A percentile compares a stretch with the other conserved stretches of the same genome.
Evolutionary conservation across 768 basidiomycete species (phyloP).

Genomic region (Auricularia sp.): DNA sequence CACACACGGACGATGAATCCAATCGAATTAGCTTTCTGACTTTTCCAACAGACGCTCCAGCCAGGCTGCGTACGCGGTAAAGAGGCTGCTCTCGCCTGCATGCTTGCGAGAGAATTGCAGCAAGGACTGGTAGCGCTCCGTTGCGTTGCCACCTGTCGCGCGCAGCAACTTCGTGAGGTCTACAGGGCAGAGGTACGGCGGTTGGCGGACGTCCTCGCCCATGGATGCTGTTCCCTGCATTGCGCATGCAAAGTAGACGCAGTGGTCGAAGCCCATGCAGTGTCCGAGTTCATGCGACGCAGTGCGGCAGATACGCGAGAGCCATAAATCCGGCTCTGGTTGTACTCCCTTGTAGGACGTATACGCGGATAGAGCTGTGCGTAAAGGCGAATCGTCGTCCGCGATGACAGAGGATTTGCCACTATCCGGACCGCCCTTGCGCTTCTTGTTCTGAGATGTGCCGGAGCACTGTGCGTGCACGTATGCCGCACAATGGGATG

Average conservation of each 20-base stretch:
- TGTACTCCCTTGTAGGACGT: not conserved
- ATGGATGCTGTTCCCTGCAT: not conserved
- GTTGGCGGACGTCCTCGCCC: not conserved
- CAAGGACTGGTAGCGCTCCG: not conserved
- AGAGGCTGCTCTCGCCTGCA: not conserved
- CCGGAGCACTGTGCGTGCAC: not conserved
- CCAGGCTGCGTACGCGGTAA: not conserved
- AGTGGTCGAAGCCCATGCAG: not conserved
- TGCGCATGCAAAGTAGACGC: not conserved
- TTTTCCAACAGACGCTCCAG: not conserved
- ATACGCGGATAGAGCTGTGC: not conserved
- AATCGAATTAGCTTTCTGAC: too few relatives aligned
- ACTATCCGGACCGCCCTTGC: not conserved
- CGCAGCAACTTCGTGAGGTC: not conserved
- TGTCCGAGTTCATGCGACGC: not conserved
- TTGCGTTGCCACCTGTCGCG: not conserved
- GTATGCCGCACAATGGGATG: not conserved
- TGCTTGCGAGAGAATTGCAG: not conserved
- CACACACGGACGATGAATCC: too few relatives aligned
- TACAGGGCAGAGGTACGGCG: not conserved
- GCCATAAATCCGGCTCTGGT: not conserved
- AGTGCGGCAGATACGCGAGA: not conserved
- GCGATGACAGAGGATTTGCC: not conserved
- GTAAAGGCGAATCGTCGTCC: not conserved
- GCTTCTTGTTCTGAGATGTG: not conserved